Conservation (phyloP, 139 green algal species). For the Auxenochlorella protothecoides region DNA sequence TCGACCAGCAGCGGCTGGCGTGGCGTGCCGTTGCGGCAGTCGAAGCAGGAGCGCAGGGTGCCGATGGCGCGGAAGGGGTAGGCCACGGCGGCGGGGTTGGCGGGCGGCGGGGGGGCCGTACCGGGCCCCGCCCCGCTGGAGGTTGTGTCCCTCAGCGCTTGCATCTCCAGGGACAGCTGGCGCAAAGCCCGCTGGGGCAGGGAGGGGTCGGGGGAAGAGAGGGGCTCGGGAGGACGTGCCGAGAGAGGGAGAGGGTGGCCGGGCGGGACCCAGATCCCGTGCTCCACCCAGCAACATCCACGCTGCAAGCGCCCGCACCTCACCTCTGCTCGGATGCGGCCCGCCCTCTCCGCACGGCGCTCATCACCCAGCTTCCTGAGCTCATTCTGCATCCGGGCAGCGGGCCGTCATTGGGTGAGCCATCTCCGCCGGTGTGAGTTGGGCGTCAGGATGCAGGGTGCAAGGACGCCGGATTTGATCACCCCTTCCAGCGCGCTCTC, state of each 20-base stretch:
- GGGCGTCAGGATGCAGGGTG: too few relatives aligned
- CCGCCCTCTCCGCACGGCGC: constrained; percentile 12
- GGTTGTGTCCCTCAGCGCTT: not conserved
- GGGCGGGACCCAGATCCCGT: not conserved
- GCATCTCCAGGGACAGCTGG: constrained; percentile 13
- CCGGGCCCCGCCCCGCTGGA: not conserved
- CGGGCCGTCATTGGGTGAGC: too few relatives aligned
- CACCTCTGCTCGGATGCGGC: constrained; percentile 20
- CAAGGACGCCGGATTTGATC: too few relatives aligned
- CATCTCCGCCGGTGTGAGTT: too few relatives aligned
- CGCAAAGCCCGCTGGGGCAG: constrained; percentile 11
- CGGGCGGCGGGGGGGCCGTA: not conserved
- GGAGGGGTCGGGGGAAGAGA: not conserved
- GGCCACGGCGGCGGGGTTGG: not conserved
- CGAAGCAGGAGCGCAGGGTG: constrained; percentile 48
- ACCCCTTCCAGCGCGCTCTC: too few relatives aligned
- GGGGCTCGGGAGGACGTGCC: not conserved
- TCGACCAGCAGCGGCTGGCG: constrained; percentile 75
- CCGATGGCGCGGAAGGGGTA: constrained; percentile 54
- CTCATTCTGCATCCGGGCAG: constrained; percentile 5
- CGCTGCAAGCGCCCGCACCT: too few relatives aligned
- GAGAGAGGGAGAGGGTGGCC: too few relatives aligned
- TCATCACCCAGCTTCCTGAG: constrained; percentile 11
- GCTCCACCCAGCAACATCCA: not conserved
- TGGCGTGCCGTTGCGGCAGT: constrained; percentile 65